Percentiles rank a stretch among this genome's conserved stretches.
Evolutionary conservation across 2,329 filamentous ascomycete species (phyloP).

Genomic region (Colletotrichum neosansevieriae): DNA sequence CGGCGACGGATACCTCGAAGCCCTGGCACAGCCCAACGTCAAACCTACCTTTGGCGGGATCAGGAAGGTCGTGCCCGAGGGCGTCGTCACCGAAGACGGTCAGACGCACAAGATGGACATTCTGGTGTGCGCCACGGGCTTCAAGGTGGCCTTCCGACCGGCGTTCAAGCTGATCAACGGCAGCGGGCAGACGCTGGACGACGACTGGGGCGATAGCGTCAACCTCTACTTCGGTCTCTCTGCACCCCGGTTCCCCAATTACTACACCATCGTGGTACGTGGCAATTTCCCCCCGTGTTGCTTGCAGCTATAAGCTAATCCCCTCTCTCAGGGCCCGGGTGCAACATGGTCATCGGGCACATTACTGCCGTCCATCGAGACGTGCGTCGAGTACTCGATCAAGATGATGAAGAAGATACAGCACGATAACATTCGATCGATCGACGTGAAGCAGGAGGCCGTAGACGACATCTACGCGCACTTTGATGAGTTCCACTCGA

Average conservation of each 20-base stretch:
- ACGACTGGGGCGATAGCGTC: conserved; percentile 55
- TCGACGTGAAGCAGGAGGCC: conserved; percentile 51
- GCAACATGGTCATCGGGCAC: conserved; percentile 59
- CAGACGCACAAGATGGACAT: conserved; percentile 48
- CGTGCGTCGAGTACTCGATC: conserved; percentile 52
- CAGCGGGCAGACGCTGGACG: conserved; percentile 54
- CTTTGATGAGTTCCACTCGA: conserved; percentile 49
- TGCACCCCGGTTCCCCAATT: conserved; percentile 61
- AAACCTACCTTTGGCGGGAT: conserved; percentile 55
- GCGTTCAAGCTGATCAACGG: conserved; percentile 54
- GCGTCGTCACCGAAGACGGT: conserved; percentile 47
- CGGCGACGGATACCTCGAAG: conserved; percentile 57
- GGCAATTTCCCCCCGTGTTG: background rate
- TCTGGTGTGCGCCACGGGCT: conserved; percentile 55
- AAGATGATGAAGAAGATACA: conserved; percentile 55
- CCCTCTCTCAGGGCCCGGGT: conserved; percentile 47
- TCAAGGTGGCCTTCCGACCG: conserved; percentile 54
- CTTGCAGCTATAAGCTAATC: conserved; percentile 1
- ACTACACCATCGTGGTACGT: conserved; percentile 49
- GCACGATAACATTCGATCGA: conserved; percentile 49
- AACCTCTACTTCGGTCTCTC: conserved; percentile 59
- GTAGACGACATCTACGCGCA: conserved; percentile 50
- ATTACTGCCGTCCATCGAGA: conserved; percentile 58
- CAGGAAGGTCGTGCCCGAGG: conserved; percentile 48
- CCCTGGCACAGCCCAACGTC: conserved; percentile 58